Evolutionary conservation across 257 asterid genomes (phyloP), one percentile per base, ranked within the genome.

Genomic region (Marsdenia floribunda): DNA sequence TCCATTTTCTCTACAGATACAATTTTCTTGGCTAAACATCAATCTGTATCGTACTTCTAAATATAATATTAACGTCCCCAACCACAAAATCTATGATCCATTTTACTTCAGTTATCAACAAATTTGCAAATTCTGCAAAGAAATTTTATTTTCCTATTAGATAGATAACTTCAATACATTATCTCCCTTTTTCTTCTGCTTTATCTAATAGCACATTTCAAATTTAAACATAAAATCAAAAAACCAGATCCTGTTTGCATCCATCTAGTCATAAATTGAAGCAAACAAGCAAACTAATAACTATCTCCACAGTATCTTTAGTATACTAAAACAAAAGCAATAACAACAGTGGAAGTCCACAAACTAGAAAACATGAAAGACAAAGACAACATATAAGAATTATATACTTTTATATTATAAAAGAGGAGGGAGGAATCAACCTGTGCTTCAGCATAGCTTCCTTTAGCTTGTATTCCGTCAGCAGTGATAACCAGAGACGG

Each of bases 371-470:
- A 66, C 68, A 22, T 10, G 33, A 76, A 59, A 75, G 24, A 71
- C 29, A 64, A n/a, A n/a, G n/a, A n/a, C n/a, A n/a, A n/a, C n/a
- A 59, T 38, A 13, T 16, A 53, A 7, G 38, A 61, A 71, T 52
- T n/a, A 24, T 11, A 44, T n/a, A n/a, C n/a, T n/a, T n/a, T n/a
- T n/a, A 14, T 55, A 58, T 5, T 58, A 46, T n/a, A 54, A 2
- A 33, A 33, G 3, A 40, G 63, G 73, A 70, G 50, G 58, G 38
- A 57, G 63, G 63, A 42, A 47, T 73, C 76, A 82, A 93, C 98
- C 98, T 89, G 98, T 80, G 97, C 90, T 85, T 88, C 85, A 70
- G 97, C 98, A 81, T 88, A 93, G 86, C 97, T 91, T 68, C 98
- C 98, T 78, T 84, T 86, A 50, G 97, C 93, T 79, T 85, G 80